A percentile compares a stretch with the other conserved stretches of the same genome.
Conservation (phyloP, 495 filamentous ascomycete species). For the Xylaria intraflava region DNA sequence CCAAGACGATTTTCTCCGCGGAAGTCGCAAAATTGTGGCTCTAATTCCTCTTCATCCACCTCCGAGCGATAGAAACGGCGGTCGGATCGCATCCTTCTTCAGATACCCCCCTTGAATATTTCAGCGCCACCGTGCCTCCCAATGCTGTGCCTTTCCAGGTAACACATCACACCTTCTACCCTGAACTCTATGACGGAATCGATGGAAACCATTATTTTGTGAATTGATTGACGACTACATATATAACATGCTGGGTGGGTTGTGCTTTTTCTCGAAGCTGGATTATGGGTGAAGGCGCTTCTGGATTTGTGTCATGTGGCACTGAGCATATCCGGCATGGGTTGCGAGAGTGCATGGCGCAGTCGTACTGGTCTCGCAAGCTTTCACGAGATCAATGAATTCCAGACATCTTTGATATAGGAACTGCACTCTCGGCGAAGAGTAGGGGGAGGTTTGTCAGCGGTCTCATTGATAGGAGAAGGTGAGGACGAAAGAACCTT, state of each 20-base stretch:
- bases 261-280: constrained; percentile 1
- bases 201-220: constrained; percentile 16
- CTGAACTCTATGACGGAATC: constrained; percentile 18
- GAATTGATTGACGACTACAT: constrained; percentile 13
- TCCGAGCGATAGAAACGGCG: constrained; percentile 32
- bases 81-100: constrained; percentile 29
- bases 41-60: constrained; percentile 25
- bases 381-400: not conserved
- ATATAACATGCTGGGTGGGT: constrained; percentile 1
- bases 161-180: constrained; percentile 10
- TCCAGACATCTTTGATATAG: constrained; percentile 2
- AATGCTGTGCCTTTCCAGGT: constrained; percentile 18
- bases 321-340: constrained; percentile 7
- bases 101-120: constrained; percentile 25
- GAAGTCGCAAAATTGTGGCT: constrained; percentile 20
- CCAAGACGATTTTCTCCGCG: constrained; percentile 19
- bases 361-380: not conserved
- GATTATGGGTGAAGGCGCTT: constrained; percentile 4
- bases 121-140: constrained; percentile 19
- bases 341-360: not conserved
- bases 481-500: not conserved
- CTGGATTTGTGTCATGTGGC: constrained; percentile 6
- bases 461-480: not conserved
- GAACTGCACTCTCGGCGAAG: not conserved
- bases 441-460: not conserved